Conservation (phyloP, 768 basidiomycete species). For the Punctularia strigosozonata region DNA sequence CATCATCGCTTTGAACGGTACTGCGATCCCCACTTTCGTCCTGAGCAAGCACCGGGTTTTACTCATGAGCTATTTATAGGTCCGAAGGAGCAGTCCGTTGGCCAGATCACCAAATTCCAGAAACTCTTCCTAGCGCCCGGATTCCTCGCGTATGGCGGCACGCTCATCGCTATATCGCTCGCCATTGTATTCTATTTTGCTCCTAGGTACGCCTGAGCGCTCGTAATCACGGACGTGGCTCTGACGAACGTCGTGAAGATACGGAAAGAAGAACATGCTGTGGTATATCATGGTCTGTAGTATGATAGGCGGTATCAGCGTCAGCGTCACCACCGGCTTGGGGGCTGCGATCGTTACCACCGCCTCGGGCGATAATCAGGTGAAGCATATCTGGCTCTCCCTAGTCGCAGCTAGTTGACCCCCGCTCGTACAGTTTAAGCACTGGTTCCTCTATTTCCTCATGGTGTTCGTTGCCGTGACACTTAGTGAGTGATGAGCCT, state of each 20-base stretch:
- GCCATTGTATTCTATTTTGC: slow-evolving; percentile 76
- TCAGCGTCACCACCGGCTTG: slow-evolving; percentile 89
- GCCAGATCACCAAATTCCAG: slow-evolving; percentile 63
- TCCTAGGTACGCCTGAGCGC: slow-evolving; percentile 40
- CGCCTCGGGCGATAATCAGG: slow-evolving; percentile 69
- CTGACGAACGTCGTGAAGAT: slow-evolving; percentile 27
- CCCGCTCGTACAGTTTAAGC: slow-evolving; percentile 51
- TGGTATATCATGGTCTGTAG: slow-evolving; percentile 94
- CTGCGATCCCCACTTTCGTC: slow-evolving; percentile 12
- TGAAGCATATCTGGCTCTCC: slow-evolving; percentile 25
- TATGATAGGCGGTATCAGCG: slow-evolving; percentile 92
- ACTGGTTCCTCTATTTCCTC: slow-evolving; percentile 88
- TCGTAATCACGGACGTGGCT: slow-evolving; percentile 2
- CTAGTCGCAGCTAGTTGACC: neutral
- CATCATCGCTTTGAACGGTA: slow-evolving; percentile 84
- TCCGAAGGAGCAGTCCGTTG: slow-evolving; percentile 58
- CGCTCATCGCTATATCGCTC: slow-evolving; percentile 52
- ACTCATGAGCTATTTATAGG: slow-evolving; percentile 24
- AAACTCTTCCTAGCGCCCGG: slow-evolving; percentile 72
- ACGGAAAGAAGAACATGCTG: slow-evolving; percentile 88
- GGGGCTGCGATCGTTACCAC: slow-evolving; percentile 84
- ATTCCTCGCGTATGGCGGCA: slow-evolving; percentile 61
- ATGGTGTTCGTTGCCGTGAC: slow-evolving; percentile 76
- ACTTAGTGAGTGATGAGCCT: slow-evolving; percentile 37
- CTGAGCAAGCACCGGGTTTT: neutral